Base-by-base conservation (phyloP, 306 rosid genomes). In the Neltuma alba region DNA sequence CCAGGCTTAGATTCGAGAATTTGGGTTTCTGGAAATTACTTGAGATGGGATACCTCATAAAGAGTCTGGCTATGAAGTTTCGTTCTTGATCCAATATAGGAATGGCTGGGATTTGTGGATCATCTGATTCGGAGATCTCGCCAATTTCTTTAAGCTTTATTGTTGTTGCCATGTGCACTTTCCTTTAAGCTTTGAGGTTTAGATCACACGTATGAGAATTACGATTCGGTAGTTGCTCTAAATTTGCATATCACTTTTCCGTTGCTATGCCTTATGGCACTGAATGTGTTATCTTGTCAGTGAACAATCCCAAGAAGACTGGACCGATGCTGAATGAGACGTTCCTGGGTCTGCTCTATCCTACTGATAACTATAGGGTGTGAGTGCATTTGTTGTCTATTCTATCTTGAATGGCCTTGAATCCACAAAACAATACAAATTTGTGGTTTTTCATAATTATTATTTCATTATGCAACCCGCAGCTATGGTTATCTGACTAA, bases 331-430 rank as follows among this genome's bases (percentile, higher is more conserved):
- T 96, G 84, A 93, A 93, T 79, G 98, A 93, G 91, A 89, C 97
- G 34, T 96, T 93, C 90, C 80, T 96, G 63, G 98, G 99, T 74
- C 86, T 96, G 76, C 96, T 96, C 34, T 91, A 93, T 86, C 99
- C 99, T 38, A 91, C 96, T 48, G 98, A 96, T 75, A 96, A 96
- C 79, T 91, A 87, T 88, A 90, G 87, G 91, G 99, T 93, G 99
- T 95, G 87, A 91, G 99, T 88, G 10, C 20, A 44, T 66, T 70
- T 78, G 57, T 67, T 67, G n/a, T 21, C 33, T 55, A 12, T 69
- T 33, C 65, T 38, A 47, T 55, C 80, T 44, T 67, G 7, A 42
- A 60, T 67, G 70, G 8, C 80, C 42, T 55, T 63, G 38, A 55
- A 63, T 33, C 45, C 57, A 1, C 18, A 21, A 21, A 38, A 47